phyloP scores from a whole-genome alignment of 2,329 filamentous ascomycete genomes.

The Penicillium crustosum region DNA sequence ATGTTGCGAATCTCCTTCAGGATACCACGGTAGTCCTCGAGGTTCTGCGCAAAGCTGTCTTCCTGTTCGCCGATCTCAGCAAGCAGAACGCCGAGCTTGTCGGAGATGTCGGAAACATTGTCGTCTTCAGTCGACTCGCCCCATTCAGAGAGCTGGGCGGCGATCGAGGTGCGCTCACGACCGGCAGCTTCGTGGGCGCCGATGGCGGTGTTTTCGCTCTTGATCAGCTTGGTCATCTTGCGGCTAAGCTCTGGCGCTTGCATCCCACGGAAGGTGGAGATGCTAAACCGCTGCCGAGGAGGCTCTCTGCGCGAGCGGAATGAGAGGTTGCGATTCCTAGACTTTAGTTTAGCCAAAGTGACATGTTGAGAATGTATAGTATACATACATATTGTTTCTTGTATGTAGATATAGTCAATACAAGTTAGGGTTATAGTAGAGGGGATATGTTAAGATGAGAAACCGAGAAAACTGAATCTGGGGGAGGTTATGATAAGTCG shows the following conservation, averaged over 20 bases:
- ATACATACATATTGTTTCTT: slow-evolving; percentile 15
- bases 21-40: slow-evolving; percentile 79
- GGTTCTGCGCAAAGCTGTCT: slow-evolving; percentile 76
- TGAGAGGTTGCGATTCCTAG: slow-evolving; percentile 46
- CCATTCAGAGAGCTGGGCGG: slow-evolving; percentile 92
- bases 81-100: slow-evolving; percentile 91
- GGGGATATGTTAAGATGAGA: background rate
- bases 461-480: background rate
- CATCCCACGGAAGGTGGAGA: slow-evolving; percentile 80
- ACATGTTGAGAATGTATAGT: background rate
- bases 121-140: slow-evolving; percentile 89
- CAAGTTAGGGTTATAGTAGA: background rate
- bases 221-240: slow-evolving; percentile 88
- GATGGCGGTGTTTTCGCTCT: slow-evolving; percentile 88
- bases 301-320: slow-evolving; percentile 39
- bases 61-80: slow-evolving; percentile 94
- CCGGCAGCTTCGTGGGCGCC: slow-evolving; percentile 79
- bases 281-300: slow-evolving; percentile 69
- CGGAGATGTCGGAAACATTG: slow-evolving; percentile 81
- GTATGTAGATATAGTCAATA: slow-evolving; percentile 6
- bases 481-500: background rate
- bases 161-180: slow-evolving; percentile 80
- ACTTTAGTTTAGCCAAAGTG: slow-evolving; percentile 2
- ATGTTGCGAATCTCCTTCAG: slow-evolving; percentile 95
- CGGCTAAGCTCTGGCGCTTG: slow-evolving; percentile 86